Evolutionary conservation across 139 green algal species (phyloP), one percentile per base, ranked within the genome.

Genomic region (Choricystis sp.): DNA sequence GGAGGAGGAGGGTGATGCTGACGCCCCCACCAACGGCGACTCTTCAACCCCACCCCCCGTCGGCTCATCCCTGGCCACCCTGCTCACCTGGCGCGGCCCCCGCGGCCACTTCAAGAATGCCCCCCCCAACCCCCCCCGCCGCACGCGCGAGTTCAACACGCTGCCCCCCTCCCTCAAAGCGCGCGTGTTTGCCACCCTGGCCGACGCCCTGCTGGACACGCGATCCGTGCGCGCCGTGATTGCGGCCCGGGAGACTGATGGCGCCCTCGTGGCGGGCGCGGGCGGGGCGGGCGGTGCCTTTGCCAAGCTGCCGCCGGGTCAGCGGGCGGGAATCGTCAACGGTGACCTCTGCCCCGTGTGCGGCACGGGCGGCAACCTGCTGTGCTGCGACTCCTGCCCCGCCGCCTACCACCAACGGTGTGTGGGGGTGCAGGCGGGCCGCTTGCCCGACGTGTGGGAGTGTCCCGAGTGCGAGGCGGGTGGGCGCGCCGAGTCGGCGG

Each of bases 341-440:
- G 27, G 28, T 30, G 0, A 9, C 56, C 26, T 61, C 56, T 95
- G 88, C 69, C 73, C 87, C 69, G 67, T 96, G 57, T 95, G 88
- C 68, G 74, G 72, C 30, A 56, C 76, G 61, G 85, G 83, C 22
- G 88, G 88, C 61, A 83, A 71, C 66, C 75, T 96, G 67, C 60
- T 96, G 57, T 95, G 86, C 76, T 96, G 89, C 73, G 89, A 96
- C 63, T 75, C 67, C 66, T 96, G 89, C 73, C 89, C 89, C 0
- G 89, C 83, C 4, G 83, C 88, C 30, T 96, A 86, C 76, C 89
- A 96, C 77, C 56, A 86, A 59, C 71, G 77, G 26, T 96, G 89
- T 72, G 70, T 89, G 40, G 81, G 77, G 2, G 79, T 48, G 57
- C 74, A 72, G 29, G 66, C 62, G 21, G 59, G 89, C 2, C 72